Percentiles rank a stretch among this genome's conserved stretches.
Evolutionary conservation across 2,329 filamentous ascomycete genomes (phyloP).

Genomic region (Fusarium sp.): DNA sequence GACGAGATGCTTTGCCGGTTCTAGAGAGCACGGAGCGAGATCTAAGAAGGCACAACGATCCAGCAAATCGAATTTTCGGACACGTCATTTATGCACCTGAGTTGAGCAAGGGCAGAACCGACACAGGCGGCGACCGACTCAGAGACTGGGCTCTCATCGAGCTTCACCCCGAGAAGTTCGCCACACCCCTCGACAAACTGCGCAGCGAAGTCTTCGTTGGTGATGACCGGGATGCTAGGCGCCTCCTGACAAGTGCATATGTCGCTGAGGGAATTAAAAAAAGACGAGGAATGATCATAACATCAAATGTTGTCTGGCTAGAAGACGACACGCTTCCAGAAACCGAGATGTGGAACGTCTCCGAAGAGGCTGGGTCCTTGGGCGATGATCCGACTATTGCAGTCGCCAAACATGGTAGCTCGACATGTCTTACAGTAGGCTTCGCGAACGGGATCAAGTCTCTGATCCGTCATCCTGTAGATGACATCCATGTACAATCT

Average conservation of each 20-base stretch:
- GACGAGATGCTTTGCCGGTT: too few species aligned
- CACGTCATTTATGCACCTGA: background rate
- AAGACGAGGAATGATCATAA: too few species aligned
- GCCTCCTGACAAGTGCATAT: background rate
- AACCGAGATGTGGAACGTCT: background rate
- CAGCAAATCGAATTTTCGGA: background rate
- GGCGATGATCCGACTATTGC: background rate
- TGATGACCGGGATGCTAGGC: background rate
- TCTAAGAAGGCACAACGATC: background rate
- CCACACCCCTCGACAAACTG: background rate
- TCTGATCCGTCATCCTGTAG: too few species aligned
- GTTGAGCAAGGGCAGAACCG: background rate
- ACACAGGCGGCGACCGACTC: background rate
- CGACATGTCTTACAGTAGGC: too few species aligned
- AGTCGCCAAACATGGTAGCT: too few species aligned
- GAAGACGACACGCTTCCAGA: constrained; percentile 1
- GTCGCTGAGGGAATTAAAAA: background rate
- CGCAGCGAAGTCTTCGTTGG: background rate
- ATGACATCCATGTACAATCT: too few species aligned
- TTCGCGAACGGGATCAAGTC: too few species aligned
- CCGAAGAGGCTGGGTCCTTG: background rate
- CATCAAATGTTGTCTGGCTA: background rate
- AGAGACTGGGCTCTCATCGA: constrained; percentile 8
- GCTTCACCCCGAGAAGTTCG: background rate
- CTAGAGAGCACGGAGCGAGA: background rate